These are phyloP conservation scores for Neurospora africana DNA, from an alignment of 495 filamentous ascomycete species.

Conservation along the genomic window DNA sequence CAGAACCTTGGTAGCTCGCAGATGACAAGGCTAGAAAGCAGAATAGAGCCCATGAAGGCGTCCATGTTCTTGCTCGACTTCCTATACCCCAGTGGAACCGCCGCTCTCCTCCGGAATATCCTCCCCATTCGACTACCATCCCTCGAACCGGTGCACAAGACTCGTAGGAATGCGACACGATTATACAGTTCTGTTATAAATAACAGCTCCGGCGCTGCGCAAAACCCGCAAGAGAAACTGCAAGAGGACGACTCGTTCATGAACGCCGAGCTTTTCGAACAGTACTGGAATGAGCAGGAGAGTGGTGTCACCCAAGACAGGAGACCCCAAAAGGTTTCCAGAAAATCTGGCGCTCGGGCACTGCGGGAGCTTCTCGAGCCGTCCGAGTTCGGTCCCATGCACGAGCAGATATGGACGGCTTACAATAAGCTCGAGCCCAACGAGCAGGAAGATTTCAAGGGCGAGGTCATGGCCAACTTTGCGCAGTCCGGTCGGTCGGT, in stretches of 20 bases:
- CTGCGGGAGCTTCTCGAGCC: slow-evolving; percentile 1
- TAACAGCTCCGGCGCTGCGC: background rate
- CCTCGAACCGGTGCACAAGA: slow-evolving; percentile 1
- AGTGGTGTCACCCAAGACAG: background rate
- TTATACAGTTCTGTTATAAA: slow-evolving; percentile 4
- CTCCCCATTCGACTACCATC: slow-evolving; percentile 8
- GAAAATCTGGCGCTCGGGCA: background rate
- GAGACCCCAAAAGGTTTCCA: background rate
- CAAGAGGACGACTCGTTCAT: background rate
- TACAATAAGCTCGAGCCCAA: slow-evolving; percentile 14
- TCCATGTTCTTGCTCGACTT: slow-evolving; percentile 49
- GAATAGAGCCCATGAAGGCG: slow-evolving; percentile 20
- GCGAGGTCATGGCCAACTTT: slow-evolving; percentile 13
- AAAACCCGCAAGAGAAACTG: background rate
- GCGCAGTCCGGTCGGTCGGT: slow-evolving; percentile 12
- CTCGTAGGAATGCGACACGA: slow-evolving; percentile 3
- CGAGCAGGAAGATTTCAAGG: slow-evolving; percentile 4
- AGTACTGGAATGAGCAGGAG: background rate
- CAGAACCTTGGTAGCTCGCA: background rate
- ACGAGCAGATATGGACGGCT: slow-evolving; percentile 17
- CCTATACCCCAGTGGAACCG: slow-evolving; percentile 46
- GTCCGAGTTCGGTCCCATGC: background rate
- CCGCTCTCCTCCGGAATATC: slow-evolving; percentile 36
- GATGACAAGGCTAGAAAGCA: slow-evolving; percentile 9
- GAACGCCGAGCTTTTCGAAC: background rate